phyloP scores from a whole-genome alignment of 805 yeast genomes.

The Candida gorgasii region DNA sequence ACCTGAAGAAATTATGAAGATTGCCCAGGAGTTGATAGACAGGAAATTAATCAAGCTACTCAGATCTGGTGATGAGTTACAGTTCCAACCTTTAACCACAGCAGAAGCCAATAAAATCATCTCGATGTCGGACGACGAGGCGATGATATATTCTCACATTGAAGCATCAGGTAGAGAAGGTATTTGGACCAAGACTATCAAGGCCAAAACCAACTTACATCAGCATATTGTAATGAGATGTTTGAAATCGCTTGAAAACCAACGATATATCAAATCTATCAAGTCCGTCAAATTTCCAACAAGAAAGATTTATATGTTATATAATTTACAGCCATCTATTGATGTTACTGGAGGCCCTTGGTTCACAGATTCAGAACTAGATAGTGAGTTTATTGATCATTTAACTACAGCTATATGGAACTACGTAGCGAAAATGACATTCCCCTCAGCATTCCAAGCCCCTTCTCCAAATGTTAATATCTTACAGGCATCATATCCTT shows the following conservation, averaged over 20 bases:
- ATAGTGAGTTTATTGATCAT: slow-evolving; percentile 88
- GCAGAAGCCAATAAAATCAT: slow-evolving; percentile 77
- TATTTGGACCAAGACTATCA: slow-evolving; percentile 91
- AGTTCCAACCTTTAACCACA: slow-evolving; percentile 72
- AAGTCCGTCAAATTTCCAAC: slow-evolving; percentile 92
- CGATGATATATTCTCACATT: slow-evolving; percentile 85
- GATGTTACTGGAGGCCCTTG: slow-evolving; percentile 99
- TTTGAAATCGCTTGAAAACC: slow-evolving; percentile 74
- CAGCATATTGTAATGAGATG: slow-evolving; percentile 88
- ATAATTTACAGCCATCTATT: slow-evolving; percentile 87
- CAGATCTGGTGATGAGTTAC: slow-evolving; percentile 63
- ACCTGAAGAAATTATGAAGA: slow-evolving; percentile 44
- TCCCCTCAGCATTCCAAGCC: slow-evolving; percentile 67
- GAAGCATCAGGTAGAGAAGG: slow-evolving; percentile 95
- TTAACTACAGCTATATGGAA: slow-evolving; percentile 85
- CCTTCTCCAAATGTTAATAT: slow-evolving; percentile 34
- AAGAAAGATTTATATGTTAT: slow-evolving; percentile 93
- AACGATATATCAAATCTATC: slow-evolving; percentile 82
- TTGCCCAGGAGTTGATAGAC: slow-evolving; percentile 54
- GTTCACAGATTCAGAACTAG: slow-evolving; percentile 96
- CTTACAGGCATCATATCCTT: slow-evolving; percentile 52
- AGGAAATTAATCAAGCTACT: slow-evolving; percentile 67
- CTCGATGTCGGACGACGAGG: slow-evolving; percentile 83
- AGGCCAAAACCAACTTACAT: slow-evolving; percentile 84
- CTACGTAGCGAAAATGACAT: slow-evolving; percentile 72